These are phyloP conservation scores for Wickerhamomyces sp. DNA, from an alignment of 1,139 yeast species.

Conservation along the genomic window DNA sequence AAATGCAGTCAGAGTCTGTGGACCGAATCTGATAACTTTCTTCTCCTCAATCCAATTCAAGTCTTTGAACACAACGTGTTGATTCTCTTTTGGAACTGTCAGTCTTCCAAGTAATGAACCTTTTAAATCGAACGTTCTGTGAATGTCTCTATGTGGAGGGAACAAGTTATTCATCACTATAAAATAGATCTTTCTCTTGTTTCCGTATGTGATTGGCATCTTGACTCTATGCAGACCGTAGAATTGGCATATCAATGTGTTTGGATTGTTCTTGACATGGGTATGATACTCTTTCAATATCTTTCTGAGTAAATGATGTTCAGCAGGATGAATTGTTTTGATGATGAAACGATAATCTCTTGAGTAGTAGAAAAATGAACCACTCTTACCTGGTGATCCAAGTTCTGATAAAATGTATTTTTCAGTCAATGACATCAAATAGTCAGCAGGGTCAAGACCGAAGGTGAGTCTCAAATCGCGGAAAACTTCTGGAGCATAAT, in stretches of 20 bases:
- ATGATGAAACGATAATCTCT: slow-evolving; percentile 91
- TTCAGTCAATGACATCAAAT: slow-evolving; percentile 85
- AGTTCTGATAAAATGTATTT: slow-evolving; percentile 88
- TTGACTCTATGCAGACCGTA: slow-evolving; percentile 94
- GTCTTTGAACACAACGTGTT: slow-evolving; percentile 61
- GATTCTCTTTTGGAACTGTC: slow-evolving; percentile 31
- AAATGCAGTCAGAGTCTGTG: slow-evolving; percentile 53
- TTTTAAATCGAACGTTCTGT: slow-evolving; percentile 81
- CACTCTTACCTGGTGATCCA: slow-evolving; percentile 96
- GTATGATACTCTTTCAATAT: slow-evolving; percentile 72
- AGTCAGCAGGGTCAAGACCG: slow-evolving; percentile 94
- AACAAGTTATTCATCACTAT: slow-evolving; percentile 95
- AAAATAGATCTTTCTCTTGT: slow-evolving; percentile 79
- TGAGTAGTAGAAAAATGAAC: slow-evolving; percentile 92
- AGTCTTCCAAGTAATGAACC: slow-evolving; percentile 89
- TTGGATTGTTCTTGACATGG: slow-evolving; percentile 81
- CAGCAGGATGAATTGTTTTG: slow-evolving; percentile 92
- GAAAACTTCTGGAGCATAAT: slow-evolving; percentile 92
- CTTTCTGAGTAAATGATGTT: slow-evolving; percentile 75
- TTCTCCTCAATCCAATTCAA: slow-evolving; percentile 75
- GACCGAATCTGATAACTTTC: slow-evolving; percentile 66
- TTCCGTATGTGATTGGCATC: slow-evolving; percentile 56
- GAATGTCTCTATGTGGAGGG: slow-evolving; percentile 91
- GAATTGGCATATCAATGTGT: slow-evolving; percentile 86
- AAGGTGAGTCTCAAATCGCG: slow-evolving; percentile 75